These are phyloP conservation scores for Sporodiniella umbellata DNA, from an alignment of 371 early-diverging fungal genomes.

Conservation along the genomic window DNA sequence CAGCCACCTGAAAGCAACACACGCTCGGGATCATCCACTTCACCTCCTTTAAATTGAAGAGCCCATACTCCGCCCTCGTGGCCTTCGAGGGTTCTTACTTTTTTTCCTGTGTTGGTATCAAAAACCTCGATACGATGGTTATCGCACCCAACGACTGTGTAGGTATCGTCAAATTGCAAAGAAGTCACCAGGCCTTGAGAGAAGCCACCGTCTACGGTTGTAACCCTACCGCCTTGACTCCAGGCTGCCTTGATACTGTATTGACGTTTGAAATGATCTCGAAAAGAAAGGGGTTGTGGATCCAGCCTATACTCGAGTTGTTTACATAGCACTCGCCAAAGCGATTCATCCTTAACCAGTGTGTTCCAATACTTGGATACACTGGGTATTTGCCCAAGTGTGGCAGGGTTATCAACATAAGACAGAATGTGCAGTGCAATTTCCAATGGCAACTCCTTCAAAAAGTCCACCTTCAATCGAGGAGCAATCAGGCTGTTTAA, in stretches of 20 bases:
- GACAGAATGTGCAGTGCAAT: slow-evolving; percentile 68
- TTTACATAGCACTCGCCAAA: slow-evolving; percentile 42
- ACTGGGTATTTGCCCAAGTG: slow-evolving; percentile 65
- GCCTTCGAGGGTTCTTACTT: slow-evolving; percentile 61
- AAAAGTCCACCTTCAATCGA: slow-evolving; percentile 75
- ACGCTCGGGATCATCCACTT: slow-evolving; percentile 68
- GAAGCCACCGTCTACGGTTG: slow-evolving; percentile 69
- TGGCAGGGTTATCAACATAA: slow-evolving; percentile 57
- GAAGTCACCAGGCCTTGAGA: slow-evolving; percentile 79
- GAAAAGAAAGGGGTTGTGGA: slow-evolving; percentile 25
- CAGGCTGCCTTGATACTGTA: slow-evolving; percentile 70
- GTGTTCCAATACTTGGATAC: slow-evolving; percentile 75
- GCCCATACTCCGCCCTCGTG: slow-evolving; percentile 61
- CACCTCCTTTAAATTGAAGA: neutral
- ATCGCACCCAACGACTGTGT: slow-evolving; percentile 82
- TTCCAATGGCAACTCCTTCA: slow-evolving; percentile 73
- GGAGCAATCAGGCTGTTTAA: slow-evolving; percentile 61
- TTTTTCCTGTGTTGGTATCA: slow-evolving; percentile 65
- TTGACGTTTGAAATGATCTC: slow-evolving; percentile 69
- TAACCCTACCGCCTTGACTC: slow-evolving; percentile 66
- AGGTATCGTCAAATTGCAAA: slow-evolving; percentile 81
- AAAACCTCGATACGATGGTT: slow-evolving; percentile 82
- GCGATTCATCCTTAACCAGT: slow-evolving; percentile 57
- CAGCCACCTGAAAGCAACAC: slow-evolving; percentile 79
- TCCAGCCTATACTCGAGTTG: slow-evolving; percentile 22